phyloP scores from a whole-genome alignment of 2,329 filamentous ascomycete species.

The Pseudophaeomoniella oleicola region DNA sequence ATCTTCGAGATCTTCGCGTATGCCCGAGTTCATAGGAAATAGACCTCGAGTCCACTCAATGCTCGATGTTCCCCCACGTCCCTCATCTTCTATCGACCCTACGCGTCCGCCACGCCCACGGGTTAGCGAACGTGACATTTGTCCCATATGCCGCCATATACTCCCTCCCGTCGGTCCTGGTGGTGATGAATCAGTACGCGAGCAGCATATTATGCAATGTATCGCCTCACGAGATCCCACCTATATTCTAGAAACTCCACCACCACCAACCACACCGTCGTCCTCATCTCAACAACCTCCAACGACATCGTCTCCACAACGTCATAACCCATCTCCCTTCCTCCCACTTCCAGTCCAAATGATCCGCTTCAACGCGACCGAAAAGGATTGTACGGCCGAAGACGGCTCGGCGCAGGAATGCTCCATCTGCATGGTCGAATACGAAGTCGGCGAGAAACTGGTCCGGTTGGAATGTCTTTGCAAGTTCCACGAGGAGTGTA shows the following conservation, averaged over 20 bases:
- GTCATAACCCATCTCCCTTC: slow-evolving; percentile 8
- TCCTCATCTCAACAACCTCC: slow-evolving; percentile 2
- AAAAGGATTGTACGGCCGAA: slow-evolving; percentile 46
- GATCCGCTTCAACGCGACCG: slow-evolving; percentile 39
- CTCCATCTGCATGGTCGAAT: slow-evolving; percentile 51
- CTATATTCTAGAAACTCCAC: slow-evolving; percentile 3
- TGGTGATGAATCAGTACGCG: slow-evolving; percentile 24
- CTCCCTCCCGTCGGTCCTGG: slow-evolving; percentile 23
- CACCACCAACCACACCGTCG: slow-evolving; percentile 4
- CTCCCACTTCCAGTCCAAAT: slow-evolving; percentile 19
- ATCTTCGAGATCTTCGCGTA: not conserved
- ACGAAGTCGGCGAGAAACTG: slow-evolving; percentile 43
- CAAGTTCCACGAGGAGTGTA: slow-evolving; percentile 48
- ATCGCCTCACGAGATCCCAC: slow-evolving; percentile 17
- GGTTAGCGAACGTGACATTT: slow-evolving; percentile 28
- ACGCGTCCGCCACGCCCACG: slow-evolving; percentile 9
- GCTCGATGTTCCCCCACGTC: slow-evolving; percentile 3
- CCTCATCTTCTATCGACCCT: slow-evolving; percentile 2
- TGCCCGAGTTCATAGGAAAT: not conserved
- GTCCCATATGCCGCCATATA: slow-evolving; percentile 27
- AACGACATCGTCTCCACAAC: not conserved
- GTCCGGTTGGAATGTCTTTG: slow-evolving; percentile 48
- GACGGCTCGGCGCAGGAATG: slow-evolving; percentile 42
- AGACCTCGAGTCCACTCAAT: slow-evolving; percentile 1
- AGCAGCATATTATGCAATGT: slow-evolving; percentile 30